phyloP scores from a whole-genome alignment of 371 early-diverging fungal genomes.

The Mucor racemosus region DNA sequence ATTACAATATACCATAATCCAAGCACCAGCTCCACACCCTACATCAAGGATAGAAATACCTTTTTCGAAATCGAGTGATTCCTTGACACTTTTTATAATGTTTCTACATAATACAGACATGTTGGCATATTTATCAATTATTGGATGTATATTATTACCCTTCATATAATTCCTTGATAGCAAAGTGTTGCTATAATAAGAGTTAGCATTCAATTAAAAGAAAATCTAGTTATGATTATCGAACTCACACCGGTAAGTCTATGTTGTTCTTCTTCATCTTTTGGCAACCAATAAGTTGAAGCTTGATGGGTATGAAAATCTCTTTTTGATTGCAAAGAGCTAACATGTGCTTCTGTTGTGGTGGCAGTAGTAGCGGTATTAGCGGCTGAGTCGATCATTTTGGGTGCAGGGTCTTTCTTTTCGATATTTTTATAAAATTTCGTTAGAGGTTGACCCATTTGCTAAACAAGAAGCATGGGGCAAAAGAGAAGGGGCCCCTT shows the following conservation, averaged over 20 bases:
- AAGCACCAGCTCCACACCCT: slow-evolving; percentile 27
- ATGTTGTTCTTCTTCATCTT: slow-evolving; percentile 26
- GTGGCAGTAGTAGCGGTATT: background rate
- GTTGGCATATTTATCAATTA: background rate
- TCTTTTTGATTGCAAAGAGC: slow-evolving; percentile 18
- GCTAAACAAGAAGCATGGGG: background rate
- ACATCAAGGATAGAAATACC: slow-evolving; percentile 17
- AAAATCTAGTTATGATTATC: slow-evolving; percentile 17
- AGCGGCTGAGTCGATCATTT: background rate
- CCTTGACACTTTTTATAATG: slow-evolving; percentile 2
- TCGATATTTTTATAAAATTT: background rate
- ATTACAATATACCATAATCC: slow-evolving; percentile 21
- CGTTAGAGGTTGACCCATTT: slow-evolving; percentile 4
- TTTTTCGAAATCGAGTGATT: slow-evolving; percentile 10
- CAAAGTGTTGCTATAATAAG: slow-evolving; percentile 25
- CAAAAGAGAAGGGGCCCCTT: background rate
- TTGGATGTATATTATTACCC: slow-evolving; percentile 11
- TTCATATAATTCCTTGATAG: slow-evolving; percentile 20
- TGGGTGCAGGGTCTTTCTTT: background rate
- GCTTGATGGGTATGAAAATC: slow-evolving; percentile 29
- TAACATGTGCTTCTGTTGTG: background rate
- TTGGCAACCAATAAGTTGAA: slow-evolving; percentile 26
- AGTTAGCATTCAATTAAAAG: background rate
- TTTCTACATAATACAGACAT: slow-evolving; percentile 8
- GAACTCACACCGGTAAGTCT: slow-evolving; percentile 19